phyloP scores from a whole-genome alignment of 371 early-diverging fungal species.

The Mucor sp. region DNA sequence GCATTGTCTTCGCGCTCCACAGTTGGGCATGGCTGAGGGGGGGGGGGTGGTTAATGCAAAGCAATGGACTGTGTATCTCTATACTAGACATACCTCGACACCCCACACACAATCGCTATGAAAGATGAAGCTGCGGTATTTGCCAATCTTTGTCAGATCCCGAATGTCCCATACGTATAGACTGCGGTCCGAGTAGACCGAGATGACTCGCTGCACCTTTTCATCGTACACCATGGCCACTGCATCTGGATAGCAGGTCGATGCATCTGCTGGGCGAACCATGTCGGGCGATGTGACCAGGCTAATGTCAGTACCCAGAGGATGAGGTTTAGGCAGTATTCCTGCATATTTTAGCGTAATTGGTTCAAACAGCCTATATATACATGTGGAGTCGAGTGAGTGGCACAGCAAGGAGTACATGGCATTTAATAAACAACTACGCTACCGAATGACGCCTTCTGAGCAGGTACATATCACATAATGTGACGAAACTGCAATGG shows the following conservation, averaged over 20 bases:
- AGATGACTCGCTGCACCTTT: slow-evolving; percentile 47
- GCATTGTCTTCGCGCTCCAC: slow-evolving; percentile 9
- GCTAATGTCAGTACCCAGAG: slow-evolving; percentile 67
- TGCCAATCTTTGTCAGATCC: slow-evolving; percentile 64
- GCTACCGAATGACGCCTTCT: slow-evolving; percentile 70
- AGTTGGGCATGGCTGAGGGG: slow-evolving; percentile 30
- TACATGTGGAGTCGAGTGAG: not conserved
- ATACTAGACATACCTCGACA: slow-evolving; percentile 61
- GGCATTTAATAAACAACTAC: not conserved
- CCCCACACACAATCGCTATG: slow-evolving; percentile 90
- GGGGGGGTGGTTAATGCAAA: not conserved
- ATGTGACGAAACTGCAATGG: slow-evolving; percentile 62
- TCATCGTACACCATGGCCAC: slow-evolving; percentile 58
- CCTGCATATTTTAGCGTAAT: slow-evolving; percentile 68
- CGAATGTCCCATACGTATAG: slow-evolving; percentile 76
- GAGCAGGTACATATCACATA: slow-evolving; percentile 76
- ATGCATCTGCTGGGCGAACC: slow-evolving; percentile 27
- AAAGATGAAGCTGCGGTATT: slow-evolving; percentile 67
- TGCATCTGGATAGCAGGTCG: slow-evolving; percentile 61
- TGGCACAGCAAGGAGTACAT: not conserved
- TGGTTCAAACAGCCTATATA: slow-evolving; percentile 65
- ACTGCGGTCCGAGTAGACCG: slow-evolving; percentile 75
- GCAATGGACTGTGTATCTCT: not conserved
- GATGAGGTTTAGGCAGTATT: slow-evolving; percentile 75
- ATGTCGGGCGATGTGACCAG: slow-evolving; percentile 39